Conservation (phyloP, 2,329 filamentous ascomycete genomes). For the Ambrosiella beaveri region DNA sequence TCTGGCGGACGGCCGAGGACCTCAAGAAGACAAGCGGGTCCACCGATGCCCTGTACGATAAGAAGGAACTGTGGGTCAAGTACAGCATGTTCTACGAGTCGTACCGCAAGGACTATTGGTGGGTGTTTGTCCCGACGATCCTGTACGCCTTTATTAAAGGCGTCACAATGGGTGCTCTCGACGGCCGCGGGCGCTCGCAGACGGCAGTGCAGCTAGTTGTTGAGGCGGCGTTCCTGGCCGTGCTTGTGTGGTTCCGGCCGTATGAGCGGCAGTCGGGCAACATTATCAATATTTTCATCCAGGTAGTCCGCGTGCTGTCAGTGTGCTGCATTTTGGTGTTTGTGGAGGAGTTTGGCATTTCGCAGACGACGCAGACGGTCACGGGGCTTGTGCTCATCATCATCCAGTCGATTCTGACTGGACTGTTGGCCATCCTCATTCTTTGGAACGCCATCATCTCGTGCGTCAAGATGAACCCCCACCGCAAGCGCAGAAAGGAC, state of each 20-base stretch:
- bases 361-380: slow-evolving; percentile 83
- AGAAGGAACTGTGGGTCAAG: slow-evolving; percentile 83
- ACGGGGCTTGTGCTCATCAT: slow-evolving; percentile 85
- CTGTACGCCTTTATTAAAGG: slow-evolving; percentile 84
- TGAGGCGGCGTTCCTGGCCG: slow-evolving; percentile 58
- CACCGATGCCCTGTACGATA: slow-evolving; percentile 55
- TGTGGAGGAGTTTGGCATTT: slow-evolving; percentile 78
- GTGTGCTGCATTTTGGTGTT: slow-evolving; percentile 82
- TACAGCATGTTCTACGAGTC: slow-evolving; percentile 96
- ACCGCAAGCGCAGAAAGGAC: slow-evolving; percentile 75
- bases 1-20: slow-evolving; percentile 56
- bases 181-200: slow-evolving; percentile 73
- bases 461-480: slow-evolving; percentile 75
- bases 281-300: slow-evolving; percentile 85
- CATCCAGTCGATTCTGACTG: slow-evolving; percentile 75
- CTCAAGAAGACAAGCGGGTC: slow-evolving; percentile 65
- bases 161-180: slow-evolving; percentile 63
- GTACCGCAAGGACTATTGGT: slow-evolving; percentile 92
- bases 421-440: slow-evolving; percentile 69
- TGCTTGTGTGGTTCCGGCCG: slow-evolving; percentile 72
- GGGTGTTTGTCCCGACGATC: slow-evolving; percentile 82
- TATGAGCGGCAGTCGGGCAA: slow-evolving; percentile 77
- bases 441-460: slow-evolving; percentile 72
- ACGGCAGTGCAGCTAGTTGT: slow-evolving; percentile 63
- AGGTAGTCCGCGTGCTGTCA: slow-evolving; percentile 74